Evolutionary conservation across 257 asterid species (phyloP).

Genomic region (Ligustrum vulgare): DNA sequence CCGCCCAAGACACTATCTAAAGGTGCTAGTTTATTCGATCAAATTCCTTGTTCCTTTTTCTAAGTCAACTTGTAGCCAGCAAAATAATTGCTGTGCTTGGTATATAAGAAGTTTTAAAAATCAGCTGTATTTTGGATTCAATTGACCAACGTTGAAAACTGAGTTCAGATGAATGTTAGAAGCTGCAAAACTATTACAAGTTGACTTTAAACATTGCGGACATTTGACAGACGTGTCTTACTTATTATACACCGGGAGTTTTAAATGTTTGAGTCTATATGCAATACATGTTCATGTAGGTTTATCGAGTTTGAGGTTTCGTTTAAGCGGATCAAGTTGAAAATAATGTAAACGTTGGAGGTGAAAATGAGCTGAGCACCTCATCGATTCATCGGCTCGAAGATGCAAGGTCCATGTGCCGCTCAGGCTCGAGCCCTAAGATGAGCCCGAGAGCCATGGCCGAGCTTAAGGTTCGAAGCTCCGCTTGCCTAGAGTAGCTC

Average conservation of each 20-base stretch:
- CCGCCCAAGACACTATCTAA: too few relatives aligned
- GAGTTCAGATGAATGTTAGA: neutral
- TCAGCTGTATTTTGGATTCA: neutral
- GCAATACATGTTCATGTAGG: too few relatives aligned
- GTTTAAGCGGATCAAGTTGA: neutral
- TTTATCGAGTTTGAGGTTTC: neutral
- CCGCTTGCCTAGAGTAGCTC: too few relatives aligned
- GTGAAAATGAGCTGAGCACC: too few relatives aligned
- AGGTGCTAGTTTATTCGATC: neutral
- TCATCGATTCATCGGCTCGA: too few relatives aligned
- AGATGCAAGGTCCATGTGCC: too few relatives aligned
- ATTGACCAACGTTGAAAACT: neutral
- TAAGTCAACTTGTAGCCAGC: neutral
- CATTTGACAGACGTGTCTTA: neutral
- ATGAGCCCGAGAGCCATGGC: too few relatives aligned
- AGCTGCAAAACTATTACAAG: neutral
- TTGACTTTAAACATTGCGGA: neutral
- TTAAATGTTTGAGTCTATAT: too few relatives aligned
- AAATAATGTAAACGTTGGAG: too few relatives aligned
- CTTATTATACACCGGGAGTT: neutral
- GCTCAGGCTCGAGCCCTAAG: too few relatives aligned
- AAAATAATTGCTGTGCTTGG: neutral
- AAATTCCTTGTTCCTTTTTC: neutral
- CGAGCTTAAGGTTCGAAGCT: too few relatives aligned
- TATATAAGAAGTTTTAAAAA: neutral